These are phyloP conservation scores for Dactylellina cionopaga DNA, from an alignment of 2,329 filamentous ascomycete species.

Conservation along the genomic window DNA sequence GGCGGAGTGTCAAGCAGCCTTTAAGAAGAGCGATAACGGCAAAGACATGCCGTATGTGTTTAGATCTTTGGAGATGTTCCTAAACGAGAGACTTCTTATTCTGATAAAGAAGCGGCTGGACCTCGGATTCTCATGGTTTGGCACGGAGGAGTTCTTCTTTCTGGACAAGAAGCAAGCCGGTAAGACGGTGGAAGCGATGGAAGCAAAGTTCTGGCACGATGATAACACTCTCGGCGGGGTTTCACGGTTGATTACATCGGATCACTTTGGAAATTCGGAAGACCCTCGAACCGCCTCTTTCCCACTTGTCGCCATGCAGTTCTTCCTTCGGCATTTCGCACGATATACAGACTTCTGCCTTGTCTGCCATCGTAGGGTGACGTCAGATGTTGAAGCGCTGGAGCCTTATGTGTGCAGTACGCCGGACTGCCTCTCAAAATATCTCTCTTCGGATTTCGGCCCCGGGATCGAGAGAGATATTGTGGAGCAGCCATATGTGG, in stretches of 20 bases:
- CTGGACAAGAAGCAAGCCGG: constrained; percentile 15
- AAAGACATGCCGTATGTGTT: constrained; percentile 37
- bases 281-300: constrained; percentile 63
- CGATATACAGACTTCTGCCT: constrained; percentile 88
- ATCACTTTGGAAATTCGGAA: constrained; percentile 65
- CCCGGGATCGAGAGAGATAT: constrained; percentile 88
- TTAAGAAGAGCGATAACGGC: constrained; percentile 11
- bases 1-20: constrained; percentile 24
- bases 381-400: constrained; percentile 73
- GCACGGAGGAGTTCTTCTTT: constrained; percentile 69
- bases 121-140: constrained; percentile 71
- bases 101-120: constrained; percentile 71
- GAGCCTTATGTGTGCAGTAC: constrained; percentile 82
- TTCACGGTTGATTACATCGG: constrained; percentile 44
- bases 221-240: constrained; percentile 53
- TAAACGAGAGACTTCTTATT: constrained; percentile 72
- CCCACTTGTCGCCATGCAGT: constrained; percentile 67
- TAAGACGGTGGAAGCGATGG: constrained; percentile 38
- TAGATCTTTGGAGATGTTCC: constrained; percentile 59
- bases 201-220: constrained; percentile 52
- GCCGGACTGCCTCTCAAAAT: constrained; percentile 83
- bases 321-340: constrained; percentile 78
- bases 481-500: constrained; percentile 78
- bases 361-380: constrained; percentile 77
- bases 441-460: constrained; percentile 86